phyloP scores from a whole-genome alignment of 1,139 yeast species.

The Taphrina populina region DNA sequence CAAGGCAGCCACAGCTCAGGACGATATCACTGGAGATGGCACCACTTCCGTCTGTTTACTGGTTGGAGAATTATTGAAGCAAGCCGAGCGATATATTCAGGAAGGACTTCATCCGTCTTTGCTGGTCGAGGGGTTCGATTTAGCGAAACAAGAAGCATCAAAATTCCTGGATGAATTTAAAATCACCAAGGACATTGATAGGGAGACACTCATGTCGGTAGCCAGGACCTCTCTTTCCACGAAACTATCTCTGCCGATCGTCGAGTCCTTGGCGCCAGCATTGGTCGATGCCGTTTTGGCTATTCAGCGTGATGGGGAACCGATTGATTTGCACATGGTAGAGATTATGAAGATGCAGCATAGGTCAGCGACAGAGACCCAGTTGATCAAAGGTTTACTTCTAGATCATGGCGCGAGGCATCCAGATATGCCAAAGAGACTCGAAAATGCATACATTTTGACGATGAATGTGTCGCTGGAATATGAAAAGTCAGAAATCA shows the following conservation, averaged over 20 bases:
- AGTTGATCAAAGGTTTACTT: conserved; percentile 81
- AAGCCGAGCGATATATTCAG: conserved; percentile 84
- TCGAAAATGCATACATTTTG: conserved; percentile 78
- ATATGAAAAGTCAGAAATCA: conserved; percentile 96
- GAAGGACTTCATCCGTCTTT: conserved; percentile 98
- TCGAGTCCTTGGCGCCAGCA: conserved; percentile 82
- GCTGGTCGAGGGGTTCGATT: conserved; percentile 90
- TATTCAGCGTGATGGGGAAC: conserved; percentile 56
- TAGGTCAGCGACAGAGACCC: conserved; percentile 78
- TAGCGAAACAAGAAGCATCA: conserved; percentile 74
- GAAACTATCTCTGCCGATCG: conserved; percentile 71
- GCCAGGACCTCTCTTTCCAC: conserved; percentile 87
- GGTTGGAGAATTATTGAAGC: conserved; percentile 91
- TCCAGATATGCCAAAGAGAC: conserved; percentile 95
- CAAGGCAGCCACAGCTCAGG: conserved; percentile 93
- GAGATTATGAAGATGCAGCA: conserved; percentile 99
- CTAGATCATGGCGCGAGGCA: conserved; percentile 98
- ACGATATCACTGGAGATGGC: conserved; percentile 98
- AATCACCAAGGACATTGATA: conserved; percentile 55
- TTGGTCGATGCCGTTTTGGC: conserved; percentile 94
- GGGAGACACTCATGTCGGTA: conserved; percentile 86
- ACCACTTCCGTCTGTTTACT: conserved; percentile 95
- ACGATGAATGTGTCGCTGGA: conserved; percentile 92
- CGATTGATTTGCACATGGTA: conserved; percentile 90
- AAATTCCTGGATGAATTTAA: conserved; percentile 62